Evolutionary conservation across 768 basidiomycete genomes (phyloP), one percentile per base, ranked within the genome.

Genomic region (Chlorophyllum brunneum): DNA sequence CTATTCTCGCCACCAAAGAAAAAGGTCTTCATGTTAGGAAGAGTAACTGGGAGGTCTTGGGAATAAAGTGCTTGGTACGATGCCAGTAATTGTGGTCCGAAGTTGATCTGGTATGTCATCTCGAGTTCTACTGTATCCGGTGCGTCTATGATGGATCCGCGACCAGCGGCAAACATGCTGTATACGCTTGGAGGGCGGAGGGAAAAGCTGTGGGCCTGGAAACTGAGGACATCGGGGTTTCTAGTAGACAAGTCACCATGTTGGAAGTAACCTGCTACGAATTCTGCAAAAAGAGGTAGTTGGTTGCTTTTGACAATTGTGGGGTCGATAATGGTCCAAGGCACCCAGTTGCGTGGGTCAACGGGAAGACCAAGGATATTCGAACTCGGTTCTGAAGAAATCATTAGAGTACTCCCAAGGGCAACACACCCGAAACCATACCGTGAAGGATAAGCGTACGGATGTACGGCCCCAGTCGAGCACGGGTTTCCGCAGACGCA

Each of bases 371-470:
- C 58, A 1, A 58, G 58, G n/a, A 48, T 38, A 2, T 34, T 30
- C 3, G 18, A 27, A 1, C 51, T 36, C 4, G 51, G 43, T 5
- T 58, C 58, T 59, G 31, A 24, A 24, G 5, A 23, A 22, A 48
- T 8, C 2, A 41, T 56, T 3, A 30, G 34, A 50, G 15, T 22
- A 1, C 4, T 24, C 0, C 6, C 2, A 2, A 13, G 24, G 9
- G 22, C 29, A 48, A n/a, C 5, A 37, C 18, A 6, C 15, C 15
- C 26, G 10, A 34, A 16, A 6, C 26, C 1, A 20, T 9, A 69
- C 66, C 66, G 36, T 60, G 61, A 6, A 65, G 23, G n/a, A 69
- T 58, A 34, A 62, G 24, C 1, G 59, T 49, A n/a, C 58, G 55
- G 30, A 69, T 41, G 39, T 58, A 56, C 1, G 39, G 23, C 7